Conservation (phyloP, 2,329 filamentous ascomycete genomes). For the Aspergillus sp. region DNA sequence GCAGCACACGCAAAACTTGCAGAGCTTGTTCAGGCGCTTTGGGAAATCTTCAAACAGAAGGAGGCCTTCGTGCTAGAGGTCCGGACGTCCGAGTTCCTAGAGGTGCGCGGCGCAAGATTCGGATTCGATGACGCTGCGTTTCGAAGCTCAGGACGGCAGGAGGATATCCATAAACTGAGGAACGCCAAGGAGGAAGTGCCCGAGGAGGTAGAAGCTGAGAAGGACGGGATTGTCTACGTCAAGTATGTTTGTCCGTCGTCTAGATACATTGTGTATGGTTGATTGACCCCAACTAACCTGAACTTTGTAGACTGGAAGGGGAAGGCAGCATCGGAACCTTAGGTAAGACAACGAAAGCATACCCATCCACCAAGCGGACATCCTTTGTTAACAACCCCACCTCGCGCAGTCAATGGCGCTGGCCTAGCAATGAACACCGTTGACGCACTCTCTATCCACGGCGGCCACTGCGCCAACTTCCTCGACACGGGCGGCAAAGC, state of each 20-base stretch:
- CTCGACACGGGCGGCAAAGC: slow-evolving; percentile 89
- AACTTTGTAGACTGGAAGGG: slow-evolving; percentile 40
- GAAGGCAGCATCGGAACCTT: slow-evolving; percentile 72
- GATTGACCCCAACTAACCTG: not conserved
- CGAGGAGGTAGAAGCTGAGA: slow-evolving; percentile 63
- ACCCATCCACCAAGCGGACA: not conserved
- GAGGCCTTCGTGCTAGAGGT: slow-evolving; percentile 65
- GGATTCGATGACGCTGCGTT: slow-evolving; percentile 71
- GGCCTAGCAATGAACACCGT: slow-evolving; percentile 90
- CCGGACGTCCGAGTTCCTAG: slow-evolving; percentile 48
- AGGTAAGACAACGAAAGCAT: slow-evolving; percentile 28
- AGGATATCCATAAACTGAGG: slow-evolving; percentile 59
- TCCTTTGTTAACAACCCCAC: slow-evolving; percentile 4
- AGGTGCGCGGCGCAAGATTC: slow-evolving; percentile 57
- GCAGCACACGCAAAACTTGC: slow-evolving; percentile 48
- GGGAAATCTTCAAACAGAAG: slow-evolving; percentile 61
- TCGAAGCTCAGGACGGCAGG: slow-evolving; percentile 61
- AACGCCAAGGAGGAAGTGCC: slow-evolving; percentile 53
- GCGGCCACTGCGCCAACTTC: slow-evolving; percentile 76
- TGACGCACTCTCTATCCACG: slow-evolving; percentile 69
- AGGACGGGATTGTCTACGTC: slow-evolving; percentile 77
- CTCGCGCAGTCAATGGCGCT: slow-evolving; percentile 77
- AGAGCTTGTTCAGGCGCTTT: slow-evolving; percentile 54
- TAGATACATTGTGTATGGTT: no score
- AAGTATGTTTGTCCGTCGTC: slow-evolving; percentile 43